Evolutionary conservation across 805 yeast species (phyloP).

Genomic region (Metschnikowia reukaufii): DNA sequence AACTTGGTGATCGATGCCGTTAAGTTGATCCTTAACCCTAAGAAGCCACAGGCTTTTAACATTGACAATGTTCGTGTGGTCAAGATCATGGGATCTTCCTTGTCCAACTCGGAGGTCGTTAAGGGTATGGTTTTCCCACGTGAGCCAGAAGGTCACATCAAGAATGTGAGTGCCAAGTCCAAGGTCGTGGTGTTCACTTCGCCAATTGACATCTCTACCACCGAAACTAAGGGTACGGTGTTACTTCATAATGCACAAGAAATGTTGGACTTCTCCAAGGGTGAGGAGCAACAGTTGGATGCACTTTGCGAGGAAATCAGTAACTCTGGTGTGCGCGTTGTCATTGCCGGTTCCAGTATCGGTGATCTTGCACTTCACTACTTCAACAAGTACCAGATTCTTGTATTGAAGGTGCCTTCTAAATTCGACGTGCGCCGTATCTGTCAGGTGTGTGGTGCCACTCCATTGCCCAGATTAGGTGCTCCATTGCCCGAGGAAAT

Average conservation of each 20-base stretch:
- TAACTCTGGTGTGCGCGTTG: constrained; percentile 83
- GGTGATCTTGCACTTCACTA: constrained; percentile 94
- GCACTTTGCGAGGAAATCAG: constrained; percentile 76
- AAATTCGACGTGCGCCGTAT: constrained; percentile 93
- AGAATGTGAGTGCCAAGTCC: constrained; percentile 56
- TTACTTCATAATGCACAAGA: constrained; percentile 93
- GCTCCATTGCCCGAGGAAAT: constrained; percentile 95
- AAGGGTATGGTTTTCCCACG: constrained; percentile 98
- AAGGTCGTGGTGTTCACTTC: constrained; percentile 92
- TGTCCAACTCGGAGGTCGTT: constrained; percentile 71
- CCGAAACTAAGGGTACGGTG: constrained; percentile 99
- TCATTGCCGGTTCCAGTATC: constrained; percentile 90
- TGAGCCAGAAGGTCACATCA: constrained; percentile 92
- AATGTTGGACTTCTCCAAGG: constrained; percentile 93
- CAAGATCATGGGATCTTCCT: constrained; percentile 90
- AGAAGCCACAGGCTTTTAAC: constrained; percentile 66
- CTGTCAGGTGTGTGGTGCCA: constrained; percentile 95
- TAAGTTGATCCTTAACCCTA: constrained; percentile 66
- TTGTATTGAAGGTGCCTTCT: constrained; percentile 86
- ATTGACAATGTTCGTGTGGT: constrained; percentile 95
- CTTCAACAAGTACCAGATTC: constrained; percentile 78
- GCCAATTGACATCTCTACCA: constrained; percentile 90
- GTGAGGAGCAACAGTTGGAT: constrained; percentile 93
- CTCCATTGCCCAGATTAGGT: constrained; percentile 90
- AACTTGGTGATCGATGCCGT: constrained; percentile 84